A percentile compares a stretch with the other conserved stretches of the same genome.
Conservation (phyloP, 768 basidiomycete genomes). For the Clitopilus hobsonii region DNA sequence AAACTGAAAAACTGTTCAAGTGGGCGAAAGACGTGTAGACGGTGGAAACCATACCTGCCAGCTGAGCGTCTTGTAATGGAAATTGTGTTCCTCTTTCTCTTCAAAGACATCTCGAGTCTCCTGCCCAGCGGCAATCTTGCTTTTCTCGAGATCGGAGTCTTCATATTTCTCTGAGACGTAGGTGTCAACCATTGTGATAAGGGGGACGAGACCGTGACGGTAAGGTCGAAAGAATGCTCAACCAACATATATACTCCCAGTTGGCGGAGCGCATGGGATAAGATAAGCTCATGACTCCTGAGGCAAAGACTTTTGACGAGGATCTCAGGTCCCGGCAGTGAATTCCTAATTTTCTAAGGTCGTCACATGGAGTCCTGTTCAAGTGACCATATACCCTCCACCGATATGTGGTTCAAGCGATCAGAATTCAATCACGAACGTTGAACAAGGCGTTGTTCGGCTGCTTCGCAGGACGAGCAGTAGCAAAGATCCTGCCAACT, state of each 20-base stretch:
- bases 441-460: no score
- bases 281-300: background rate
- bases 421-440: no score
- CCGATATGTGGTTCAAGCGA: no score
- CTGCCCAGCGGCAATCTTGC: background rate
- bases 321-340: background rate
- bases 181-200: background rate
- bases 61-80: conserved; percentile 48
- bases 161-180: background rate
- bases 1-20: conserved; percentile 24
- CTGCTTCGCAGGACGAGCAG: background rate
- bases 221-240: background rate
- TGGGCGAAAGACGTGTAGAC: no score
- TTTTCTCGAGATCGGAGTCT: background rate
- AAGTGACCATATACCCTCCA: no score
- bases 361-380: background rate
- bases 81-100: conserved; percentile 36
- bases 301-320: background rate
- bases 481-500: background rate
- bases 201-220: background rate
- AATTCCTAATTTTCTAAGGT: no score
- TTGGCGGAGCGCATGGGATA: background rate
- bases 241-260: background rate
- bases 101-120: conserved; percentile 36
- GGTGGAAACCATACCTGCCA: conserved; percentile 38